Conservation (phyloP, 1,284 basidiomycete genomes). For the Pyrrhoderma noxium region DNA sequence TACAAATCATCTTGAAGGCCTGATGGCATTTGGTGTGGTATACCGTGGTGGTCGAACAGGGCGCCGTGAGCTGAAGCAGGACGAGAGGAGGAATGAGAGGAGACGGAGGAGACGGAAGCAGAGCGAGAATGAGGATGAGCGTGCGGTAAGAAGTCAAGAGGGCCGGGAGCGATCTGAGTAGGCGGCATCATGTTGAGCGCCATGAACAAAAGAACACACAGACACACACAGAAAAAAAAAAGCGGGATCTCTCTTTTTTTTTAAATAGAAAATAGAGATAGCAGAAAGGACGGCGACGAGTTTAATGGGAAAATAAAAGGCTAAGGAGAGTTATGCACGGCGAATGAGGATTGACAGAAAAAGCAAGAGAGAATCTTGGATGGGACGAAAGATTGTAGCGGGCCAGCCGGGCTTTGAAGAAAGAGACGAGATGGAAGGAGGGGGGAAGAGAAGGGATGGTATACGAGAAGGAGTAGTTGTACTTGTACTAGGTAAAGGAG, state of each 20-base stretch:
- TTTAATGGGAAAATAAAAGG: too few species aligned
- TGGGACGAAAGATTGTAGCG: conserved; percentile 9
- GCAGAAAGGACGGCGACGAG: conserved; percentile 10
- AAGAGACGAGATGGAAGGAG: conserved; percentile 5
- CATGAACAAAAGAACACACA: conserved; percentile 19
- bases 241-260: conserved; percentile 14
- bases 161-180: conserved; percentile 49
- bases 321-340: too few species aligned
- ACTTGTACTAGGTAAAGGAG: background rate
- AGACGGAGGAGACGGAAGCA: conserved; percentile 62
- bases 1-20: conserved; percentile 37
- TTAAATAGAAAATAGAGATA: background rate
- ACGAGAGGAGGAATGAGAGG: conserved; percentile 62
- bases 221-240: conserved; percentile 21
- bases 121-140: conserved; percentile 61
- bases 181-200: conserved; percentile 26
- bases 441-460: conserved; percentile 4
- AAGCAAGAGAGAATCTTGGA: conserved; percentile 7
- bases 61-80: conserved; percentile 67
- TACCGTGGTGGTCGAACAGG: conserved; percentile 27
- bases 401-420: conserved; percentile 14
- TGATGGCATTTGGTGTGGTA: conserved; percentile 40
- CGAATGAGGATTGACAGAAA: too few species aligned
- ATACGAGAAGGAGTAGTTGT: background rate
- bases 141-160: conserved; percentile 59